Evolutionary conservation across 2,329 filamentous ascomycete species (phyloP).

Genomic region (Drechslerella stenobrocha): DNA sequence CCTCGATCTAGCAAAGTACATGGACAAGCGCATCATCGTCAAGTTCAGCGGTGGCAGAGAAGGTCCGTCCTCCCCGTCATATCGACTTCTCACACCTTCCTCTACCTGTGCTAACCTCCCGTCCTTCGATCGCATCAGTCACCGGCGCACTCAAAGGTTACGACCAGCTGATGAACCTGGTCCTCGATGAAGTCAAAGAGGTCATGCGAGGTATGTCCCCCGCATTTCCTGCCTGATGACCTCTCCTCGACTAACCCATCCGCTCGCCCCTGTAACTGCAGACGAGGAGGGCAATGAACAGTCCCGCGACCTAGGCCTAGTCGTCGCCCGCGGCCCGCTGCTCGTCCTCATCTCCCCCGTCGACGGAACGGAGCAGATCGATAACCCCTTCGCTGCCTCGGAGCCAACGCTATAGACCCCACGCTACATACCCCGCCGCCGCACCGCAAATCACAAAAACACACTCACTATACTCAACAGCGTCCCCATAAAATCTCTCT

Average conservation of each 20-base stretch:
- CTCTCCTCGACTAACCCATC: too few species aligned
- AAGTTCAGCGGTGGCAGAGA: constrained; percentile 96
- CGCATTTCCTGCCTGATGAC: constrained; percentile 14
- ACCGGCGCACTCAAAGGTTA: constrained; percentile 89
- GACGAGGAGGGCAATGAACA: constrained; percentile 91
- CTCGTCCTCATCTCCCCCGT: constrained; percentile 89
- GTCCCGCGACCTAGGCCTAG: constrained; percentile 76
- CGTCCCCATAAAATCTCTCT: too few species aligned
- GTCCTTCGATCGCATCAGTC: too few species aligned
- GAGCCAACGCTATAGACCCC: constrained; percentile 58
- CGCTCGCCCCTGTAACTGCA: constrained; percentile 56
- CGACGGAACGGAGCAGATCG: constrained; percentile 92
- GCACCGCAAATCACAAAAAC: neutral
- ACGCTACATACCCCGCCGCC: neutral
- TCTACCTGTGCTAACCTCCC: neutral
- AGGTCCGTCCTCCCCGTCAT: constrained; percentile 61
- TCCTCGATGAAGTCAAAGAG: constrained; percentile 91
- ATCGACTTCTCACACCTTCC: neutral
- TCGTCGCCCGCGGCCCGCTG: constrained; percentile 88
- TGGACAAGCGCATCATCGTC: constrained; percentile 92
- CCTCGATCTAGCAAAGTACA: constrained; percentile 89
- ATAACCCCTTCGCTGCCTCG: constrained; percentile 85
- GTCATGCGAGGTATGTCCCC: constrained; percentile 72
- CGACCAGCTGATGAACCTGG: constrained; percentile 96
- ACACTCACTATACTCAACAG: too few species aligned